phyloP scores from a whole-genome alignment of 2,329 filamentous ascomycete species.

The Fusarium nelsonii region DNA sequence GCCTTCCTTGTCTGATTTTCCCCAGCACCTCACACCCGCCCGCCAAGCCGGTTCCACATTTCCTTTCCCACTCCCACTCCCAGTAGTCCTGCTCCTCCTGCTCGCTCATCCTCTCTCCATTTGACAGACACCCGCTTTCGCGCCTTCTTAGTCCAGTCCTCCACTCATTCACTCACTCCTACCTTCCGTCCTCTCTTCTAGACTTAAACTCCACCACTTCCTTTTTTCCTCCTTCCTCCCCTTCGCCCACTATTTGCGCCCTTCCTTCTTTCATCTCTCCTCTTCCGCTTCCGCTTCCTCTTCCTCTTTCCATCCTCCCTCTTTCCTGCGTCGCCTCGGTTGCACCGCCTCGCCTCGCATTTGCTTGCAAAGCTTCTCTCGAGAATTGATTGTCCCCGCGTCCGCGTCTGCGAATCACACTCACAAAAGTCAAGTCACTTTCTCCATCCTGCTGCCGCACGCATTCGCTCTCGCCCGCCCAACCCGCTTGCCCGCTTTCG shows the following conservation, averaged over 20 bases:
- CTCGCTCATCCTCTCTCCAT: conserved; percentile 18
- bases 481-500: conserved; percentile 29
- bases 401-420: conserved; percentile 43
- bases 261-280: conserved; percentile 50
- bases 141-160: conserved; percentile 22
- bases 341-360: conserved; percentile 34
- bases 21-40: conserved; percentile 40
- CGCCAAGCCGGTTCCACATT: conserved; percentile 41
- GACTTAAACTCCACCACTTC: conserved; percentile 51
- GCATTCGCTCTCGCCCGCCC: conserved; percentile 20
- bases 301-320: conserved; percentile 39
- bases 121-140: conserved; percentile 37
- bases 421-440: not conserved
- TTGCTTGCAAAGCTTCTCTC: conserved; percentile 6
- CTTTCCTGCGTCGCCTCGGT: conserved; percentile 48
- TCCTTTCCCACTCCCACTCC: conserved; percentile 8
- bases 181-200: conserved; percentile 52
- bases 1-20: conserved; percentile 23
- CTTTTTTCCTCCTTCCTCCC: conserved; percentile 49
- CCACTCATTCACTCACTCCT: conserved; percentile 29
- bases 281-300: conserved; percentile 35
- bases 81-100: conserved; percentile 1
- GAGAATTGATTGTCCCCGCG: conserved; percentile 22
- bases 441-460: conserved; percentile 29
- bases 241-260: conserved; percentile 48